phyloP scores from a whole-genome alignment of 768 basidiomycete genomes.

The Russula olivacea region DNA sequence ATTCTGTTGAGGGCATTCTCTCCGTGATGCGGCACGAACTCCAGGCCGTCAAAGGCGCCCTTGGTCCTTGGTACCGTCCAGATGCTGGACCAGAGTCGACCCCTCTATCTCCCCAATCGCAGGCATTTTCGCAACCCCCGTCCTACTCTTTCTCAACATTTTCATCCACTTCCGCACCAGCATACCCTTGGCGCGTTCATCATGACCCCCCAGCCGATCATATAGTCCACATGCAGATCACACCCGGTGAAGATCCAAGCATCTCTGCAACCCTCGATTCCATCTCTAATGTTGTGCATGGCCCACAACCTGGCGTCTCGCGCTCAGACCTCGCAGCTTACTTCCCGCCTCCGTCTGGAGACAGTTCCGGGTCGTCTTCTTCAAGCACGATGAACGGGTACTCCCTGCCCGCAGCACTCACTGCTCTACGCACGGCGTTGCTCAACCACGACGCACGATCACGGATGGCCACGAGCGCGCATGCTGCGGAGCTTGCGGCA shows the following conservation, averaged over 20 bases:
- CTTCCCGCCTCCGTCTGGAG: conserved; percentile 20
- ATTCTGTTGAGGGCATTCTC: conserved; percentile 51
- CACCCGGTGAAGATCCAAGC: conserved; percentile 2
- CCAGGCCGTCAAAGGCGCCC: conserved; percentile 43
- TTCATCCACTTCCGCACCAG: neutral
- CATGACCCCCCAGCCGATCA: conserved; percentile 9
- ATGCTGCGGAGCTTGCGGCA: conserved; percentile 23
- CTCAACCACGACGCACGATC: conserved; percentile 23
- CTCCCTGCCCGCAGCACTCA: conserved; percentile 12
- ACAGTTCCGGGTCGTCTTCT: neutral
- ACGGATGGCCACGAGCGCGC: conserved; percentile 19
- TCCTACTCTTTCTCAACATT: conserved; percentile 4
- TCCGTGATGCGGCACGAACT: conserved; percentile 52
- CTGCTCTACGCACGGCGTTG: conserved; percentile 16
- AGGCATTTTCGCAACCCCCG: neutral
- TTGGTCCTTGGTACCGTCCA: conserved; percentile 60
- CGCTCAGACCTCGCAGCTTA: conserved; percentile 23
- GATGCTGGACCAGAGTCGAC: conserved; percentile 24
- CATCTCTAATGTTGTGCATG: neutral
- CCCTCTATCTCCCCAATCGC: neutral
- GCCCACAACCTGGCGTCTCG: neutral
- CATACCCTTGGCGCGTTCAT: conserved; percentile 5
- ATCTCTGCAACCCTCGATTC: conserved; percentile 2
- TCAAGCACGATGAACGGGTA: neutral
- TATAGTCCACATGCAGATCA: conserved; percentile 4